Conservation (phyloP, 768 basidiomycete species). For the Lentinula guzmanii region DNA sequence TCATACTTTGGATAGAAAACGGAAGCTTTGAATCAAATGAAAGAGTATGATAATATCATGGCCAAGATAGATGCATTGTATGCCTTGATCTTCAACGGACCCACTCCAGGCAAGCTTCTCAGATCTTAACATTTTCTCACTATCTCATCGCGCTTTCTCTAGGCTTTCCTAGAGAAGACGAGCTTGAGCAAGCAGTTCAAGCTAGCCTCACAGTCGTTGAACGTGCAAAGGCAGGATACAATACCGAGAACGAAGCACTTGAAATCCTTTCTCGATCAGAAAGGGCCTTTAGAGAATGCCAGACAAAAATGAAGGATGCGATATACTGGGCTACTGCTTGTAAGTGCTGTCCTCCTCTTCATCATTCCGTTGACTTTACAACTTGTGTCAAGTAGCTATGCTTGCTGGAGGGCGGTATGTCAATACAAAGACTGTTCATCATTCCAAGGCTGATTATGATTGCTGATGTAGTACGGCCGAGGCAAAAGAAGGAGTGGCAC, state of each 20-base stretch:
- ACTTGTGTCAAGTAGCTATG: constrained; percentile 2
- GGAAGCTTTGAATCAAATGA: not conserved
- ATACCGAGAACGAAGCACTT: not conserved
- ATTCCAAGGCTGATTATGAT: not conserved
- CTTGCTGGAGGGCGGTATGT: constrained; percentile 6
- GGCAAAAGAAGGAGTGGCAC: not conserved
- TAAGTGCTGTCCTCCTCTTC: not conserved
- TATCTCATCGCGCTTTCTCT: not conserved
- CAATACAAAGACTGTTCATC: not conserved
- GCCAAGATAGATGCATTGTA: constrained; percentile 3
- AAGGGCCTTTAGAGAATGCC: not conserved
- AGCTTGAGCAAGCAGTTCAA: constrained; percentile 1
- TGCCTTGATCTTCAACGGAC: constrained; percentile 1
- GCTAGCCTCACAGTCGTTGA: not conserved
- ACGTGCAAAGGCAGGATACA: not conserved
- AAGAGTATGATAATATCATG: not conserved
- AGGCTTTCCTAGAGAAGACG: constrained; percentile 4
- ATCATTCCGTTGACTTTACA: not conserved
- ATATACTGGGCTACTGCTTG: constrained; percentile 7
- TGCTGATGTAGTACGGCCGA: not conserved
- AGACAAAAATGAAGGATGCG: constrained; percentile 5
- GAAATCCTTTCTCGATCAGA: not conserved
- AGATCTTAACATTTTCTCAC: not conserved
- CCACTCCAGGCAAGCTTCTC: not conserved
- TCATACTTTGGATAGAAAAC: not conserved